A percentile compares a stretch with the other conserved stretches of the same genome.
phyloP scores from a whole-genome alignment of 2,329 filamentous ascomycete genomes.

The Lizonia empirigonia region DNA sequence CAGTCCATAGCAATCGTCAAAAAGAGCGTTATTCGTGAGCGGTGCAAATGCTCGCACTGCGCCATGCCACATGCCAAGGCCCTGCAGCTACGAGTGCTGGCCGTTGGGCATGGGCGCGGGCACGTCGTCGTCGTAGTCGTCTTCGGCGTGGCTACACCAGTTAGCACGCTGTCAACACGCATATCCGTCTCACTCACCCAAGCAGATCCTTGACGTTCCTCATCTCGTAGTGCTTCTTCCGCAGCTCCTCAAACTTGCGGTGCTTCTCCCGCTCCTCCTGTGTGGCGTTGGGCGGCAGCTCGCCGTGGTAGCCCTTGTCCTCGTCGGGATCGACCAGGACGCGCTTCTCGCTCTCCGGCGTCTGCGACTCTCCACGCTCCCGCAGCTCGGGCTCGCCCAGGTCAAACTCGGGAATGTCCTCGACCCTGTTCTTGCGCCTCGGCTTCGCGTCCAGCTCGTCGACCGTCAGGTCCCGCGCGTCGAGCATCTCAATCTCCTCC shows the following conservation, averaged over 20 bases:
- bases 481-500: slow-evolving; percentile 68
- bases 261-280: slow-evolving; percentile 88
- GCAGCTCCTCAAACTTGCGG: slow-evolving; percentile 83
- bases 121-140: slow-evolving; percentile 32
- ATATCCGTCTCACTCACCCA: slow-evolving; percentile 59
- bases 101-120: slow-evolving; percentile 28
- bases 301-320: slow-evolving; percentile 59
- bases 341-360: slow-evolving; percentile 67
- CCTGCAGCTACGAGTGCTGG: slow-evolving; percentile 20
- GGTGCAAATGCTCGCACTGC: background rate
- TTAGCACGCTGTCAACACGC: slow-evolving; percentile 8
- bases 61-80: background rate
- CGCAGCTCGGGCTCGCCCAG: slow-evolving; percentile 84
- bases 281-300: slow-evolving; percentile 60
- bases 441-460: slow-evolving; percentile 67
- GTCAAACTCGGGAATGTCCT: slow-evolving; percentile 90
- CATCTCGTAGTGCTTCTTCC: slow-evolving; percentile 99
- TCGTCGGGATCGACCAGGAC: slow-evolving; percentile 74
- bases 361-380: slow-evolving; percentile 39
- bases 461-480: slow-evolving; percentile 72
- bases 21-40: slow-evolving; percentile 6
- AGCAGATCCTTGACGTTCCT: slow-evolving; percentile 87
- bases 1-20: slow-evolving; percentile 1
- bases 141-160: slow-evolving; percentile 36
- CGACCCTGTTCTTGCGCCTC: slow-evolving; percentile 57